phyloP scores from a whole-genome alignment of 148 eudicot species.

The Oxyria digyna region DNA sequence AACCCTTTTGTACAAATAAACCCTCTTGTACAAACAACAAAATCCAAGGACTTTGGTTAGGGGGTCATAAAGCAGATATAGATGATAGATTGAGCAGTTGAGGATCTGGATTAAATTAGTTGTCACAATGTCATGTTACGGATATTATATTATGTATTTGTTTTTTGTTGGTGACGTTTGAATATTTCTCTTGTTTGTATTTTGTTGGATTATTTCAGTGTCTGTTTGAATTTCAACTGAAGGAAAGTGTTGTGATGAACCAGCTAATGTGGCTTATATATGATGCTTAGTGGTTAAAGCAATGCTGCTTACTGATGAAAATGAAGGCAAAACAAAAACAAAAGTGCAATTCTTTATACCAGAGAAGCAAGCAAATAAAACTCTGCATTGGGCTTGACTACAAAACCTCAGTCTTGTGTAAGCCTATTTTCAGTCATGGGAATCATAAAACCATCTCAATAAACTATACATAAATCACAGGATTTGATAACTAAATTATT shows the following conservation, averaged over 20 bases:
- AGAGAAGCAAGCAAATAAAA: slow-evolving; percentile 3
- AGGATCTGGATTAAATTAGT: not conserved
- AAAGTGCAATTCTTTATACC: not conserved
- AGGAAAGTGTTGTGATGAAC: too few relatives aligned
- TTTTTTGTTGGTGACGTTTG: not conserved
- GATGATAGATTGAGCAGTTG: not conserved
- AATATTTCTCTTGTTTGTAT: not conserved
- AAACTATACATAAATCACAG: not conserved
- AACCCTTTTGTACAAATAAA: not conserved
- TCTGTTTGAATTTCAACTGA: not conserved
- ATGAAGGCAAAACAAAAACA: not conserved
- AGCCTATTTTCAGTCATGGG: not conserved
- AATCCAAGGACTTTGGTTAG: not conserved
- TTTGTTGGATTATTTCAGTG: not conserved
- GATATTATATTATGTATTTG: not conserved
- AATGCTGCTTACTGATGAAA: not conserved
- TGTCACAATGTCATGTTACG: not conserved
- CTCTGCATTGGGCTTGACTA: slow-evolving; percentile 5
- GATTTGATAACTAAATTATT: not conserved
- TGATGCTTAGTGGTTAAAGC: not conserved
- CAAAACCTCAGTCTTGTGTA: not conserved
- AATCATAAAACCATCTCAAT: not conserved
- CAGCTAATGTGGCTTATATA: too few relatives aligned
- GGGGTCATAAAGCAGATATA: not conserved
- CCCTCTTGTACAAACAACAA: not conserved